These are phyloP conservation scores for Scalesia atractyloides DNA, from an alignment of 129 eudicot species.

Conservation along the genomic window DNA sequence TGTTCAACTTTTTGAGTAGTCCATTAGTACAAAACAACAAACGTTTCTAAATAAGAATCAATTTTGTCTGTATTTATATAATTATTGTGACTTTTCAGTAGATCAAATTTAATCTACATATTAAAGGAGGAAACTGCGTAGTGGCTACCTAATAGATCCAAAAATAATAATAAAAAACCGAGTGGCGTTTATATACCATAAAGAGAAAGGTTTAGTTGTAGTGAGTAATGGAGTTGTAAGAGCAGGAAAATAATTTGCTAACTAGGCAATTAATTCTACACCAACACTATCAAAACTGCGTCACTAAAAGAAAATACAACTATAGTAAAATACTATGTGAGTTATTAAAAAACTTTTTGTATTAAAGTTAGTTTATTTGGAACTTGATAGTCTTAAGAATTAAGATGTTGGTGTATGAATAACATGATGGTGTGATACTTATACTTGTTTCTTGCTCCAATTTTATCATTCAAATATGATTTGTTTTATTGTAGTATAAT, in stretches of 20 bases:
- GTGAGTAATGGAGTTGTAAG: constrained; percentile 40
- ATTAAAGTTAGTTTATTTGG: no score
- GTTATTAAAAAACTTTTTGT: no score
- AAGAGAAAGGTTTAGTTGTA: constrained; percentile 24
- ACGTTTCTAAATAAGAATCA: neutral
- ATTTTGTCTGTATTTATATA: neutral
- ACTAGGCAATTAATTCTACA: constrained; percentile 25
- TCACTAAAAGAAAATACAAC: neutral
- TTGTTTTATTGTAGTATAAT: no score
- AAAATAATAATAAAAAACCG: neutral
- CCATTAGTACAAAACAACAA: neutral
- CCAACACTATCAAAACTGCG: constrained; percentile 24
- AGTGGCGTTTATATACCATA: neutral
- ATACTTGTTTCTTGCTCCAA: no score
- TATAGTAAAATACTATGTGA: no score
- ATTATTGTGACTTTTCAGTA: neutral
- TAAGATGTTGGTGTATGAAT: no score
- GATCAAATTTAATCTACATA: neutral
- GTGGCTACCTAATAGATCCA: constrained; percentile 19
- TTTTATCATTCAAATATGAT: no score
- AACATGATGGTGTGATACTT: no score
- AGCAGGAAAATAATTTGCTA: constrained; percentile 36
- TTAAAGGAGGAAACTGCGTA: neutral
- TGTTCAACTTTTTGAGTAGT: no score
- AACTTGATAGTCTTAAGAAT: no score